Percentiles rank a stretch among this genome's conserved stretches.
Evolutionary conservation across 345 rosid genomes (phyloP).

Genomic region (Aquilaria sinensis): DNA sequence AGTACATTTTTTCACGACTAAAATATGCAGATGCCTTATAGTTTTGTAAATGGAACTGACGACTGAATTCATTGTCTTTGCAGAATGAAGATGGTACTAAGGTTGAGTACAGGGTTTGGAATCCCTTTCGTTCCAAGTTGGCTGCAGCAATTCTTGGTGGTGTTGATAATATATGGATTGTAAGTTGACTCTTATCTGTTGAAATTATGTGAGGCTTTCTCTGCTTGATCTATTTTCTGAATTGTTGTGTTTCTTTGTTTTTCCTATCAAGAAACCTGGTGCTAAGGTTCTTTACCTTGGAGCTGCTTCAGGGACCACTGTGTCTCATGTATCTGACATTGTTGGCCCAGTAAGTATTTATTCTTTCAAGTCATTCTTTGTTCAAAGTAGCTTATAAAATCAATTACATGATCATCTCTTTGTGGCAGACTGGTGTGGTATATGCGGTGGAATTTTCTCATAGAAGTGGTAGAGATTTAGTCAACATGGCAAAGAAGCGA

Average conservation of each 20-base stretch:
- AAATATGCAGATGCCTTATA: no score
- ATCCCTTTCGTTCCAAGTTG: slow-evolving; percentile 94
- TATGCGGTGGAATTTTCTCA: slow-evolving; percentile 98
- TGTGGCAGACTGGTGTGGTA: slow-evolving; percentile 66
- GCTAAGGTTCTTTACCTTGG: slow-evolving; percentile 94
- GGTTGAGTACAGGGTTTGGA: slow-evolving; percentile 92
- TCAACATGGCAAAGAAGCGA: slow-evolving; percentile 97
- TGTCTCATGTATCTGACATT: slow-evolving; percentile 92
- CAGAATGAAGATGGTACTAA: slow-evolving; percentile 94
- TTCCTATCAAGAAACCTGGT: slow-evolving; percentile 70
- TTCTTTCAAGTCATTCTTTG: neutral
- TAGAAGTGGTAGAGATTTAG: slow-evolving; percentile 95
- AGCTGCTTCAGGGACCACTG: slow-evolving; percentile 99
- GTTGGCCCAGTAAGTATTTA: slow-evolving; percentile 82
- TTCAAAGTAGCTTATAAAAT: neutral
- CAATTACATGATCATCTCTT: neutral
- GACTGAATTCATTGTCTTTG: neutral
- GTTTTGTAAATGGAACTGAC: no score
- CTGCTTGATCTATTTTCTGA: neutral
- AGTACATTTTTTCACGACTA: no score
- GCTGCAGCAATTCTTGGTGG: slow-evolving; percentile 99
- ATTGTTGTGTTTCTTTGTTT: neutral
- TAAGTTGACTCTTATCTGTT: slow-evolving; percentile 21
- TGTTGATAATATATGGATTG: slow-evolving; percentile 94
- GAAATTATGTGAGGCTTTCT: neutral